Evolutionary conservation across 1,139 yeast species (phyloP).

Genomic region (Candida labiduridarum): DNA sequence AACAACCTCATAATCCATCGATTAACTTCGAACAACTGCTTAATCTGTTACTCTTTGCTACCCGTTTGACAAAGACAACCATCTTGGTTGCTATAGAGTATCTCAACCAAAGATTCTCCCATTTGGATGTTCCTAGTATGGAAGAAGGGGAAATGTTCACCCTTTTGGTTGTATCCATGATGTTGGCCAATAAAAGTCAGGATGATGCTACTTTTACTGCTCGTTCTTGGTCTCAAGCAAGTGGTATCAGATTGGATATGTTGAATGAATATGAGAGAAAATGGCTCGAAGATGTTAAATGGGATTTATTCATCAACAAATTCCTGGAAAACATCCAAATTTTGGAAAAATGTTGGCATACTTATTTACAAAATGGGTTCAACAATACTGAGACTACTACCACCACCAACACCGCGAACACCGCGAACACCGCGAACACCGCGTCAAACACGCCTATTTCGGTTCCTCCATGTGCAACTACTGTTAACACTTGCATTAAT

Average conservation of each 20-base stretch:
- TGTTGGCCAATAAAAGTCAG: slow-evolving; percentile 90
- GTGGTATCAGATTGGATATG: slow-evolving; percentile 66
- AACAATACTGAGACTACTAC: slow-evolving; percentile 22
- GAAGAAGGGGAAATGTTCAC: slow-evolving; percentile 55
- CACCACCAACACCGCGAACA: background rate
- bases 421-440: background rate
- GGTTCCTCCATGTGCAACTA: background rate
- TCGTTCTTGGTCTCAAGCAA: slow-evolving; percentile 93
- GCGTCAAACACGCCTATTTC: background rate
- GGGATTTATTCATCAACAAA: slow-evolving; percentile 51
- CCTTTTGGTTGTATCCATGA: slow-evolving; percentile 67
- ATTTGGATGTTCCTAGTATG: slow-evolving; percentile 23
- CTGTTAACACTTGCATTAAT: background rate
- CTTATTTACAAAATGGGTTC: slow-evolving; percentile 34
- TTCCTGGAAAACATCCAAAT: slow-evolving; percentile 44
- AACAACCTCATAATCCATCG: slow-evolving; percentile 51
- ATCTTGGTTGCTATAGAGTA: slow-evolving; percentile 79
- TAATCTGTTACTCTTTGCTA: slow-evolving; percentile 78
- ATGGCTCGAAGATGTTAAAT: slow-evolving; percentile 63
- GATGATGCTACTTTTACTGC: slow-evolving; percentile 97
- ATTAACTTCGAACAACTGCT: slow-evolving; percentile 61
- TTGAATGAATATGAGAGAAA: slow-evolving; percentile 70
- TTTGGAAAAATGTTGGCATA: slow-evolving; percentile 50
- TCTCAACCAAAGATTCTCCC: slow-evolving; percentile 51
- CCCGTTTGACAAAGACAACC: slow-evolving; percentile 83